Conservation (phyloP, 2,329 filamentous ascomycete genomes). For the Sarocladiaceae sp. region DNA sequence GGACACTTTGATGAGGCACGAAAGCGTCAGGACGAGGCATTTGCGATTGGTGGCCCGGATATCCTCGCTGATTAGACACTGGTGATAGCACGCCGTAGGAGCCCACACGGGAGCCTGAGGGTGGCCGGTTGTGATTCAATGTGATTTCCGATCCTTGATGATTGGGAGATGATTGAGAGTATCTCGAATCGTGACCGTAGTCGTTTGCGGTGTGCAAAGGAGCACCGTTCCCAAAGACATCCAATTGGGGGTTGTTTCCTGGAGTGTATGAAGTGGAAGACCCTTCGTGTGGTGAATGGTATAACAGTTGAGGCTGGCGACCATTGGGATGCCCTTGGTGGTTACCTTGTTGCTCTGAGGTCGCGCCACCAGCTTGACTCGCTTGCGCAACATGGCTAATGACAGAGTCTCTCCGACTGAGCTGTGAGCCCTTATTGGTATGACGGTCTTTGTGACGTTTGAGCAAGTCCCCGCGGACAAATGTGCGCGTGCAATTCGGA, state of each 20-base stretch:
- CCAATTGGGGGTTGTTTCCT: background rate
- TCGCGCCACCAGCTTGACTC: background rate
- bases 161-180: background rate
- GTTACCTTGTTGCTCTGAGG: background rate
- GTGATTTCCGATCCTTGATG: background rate
- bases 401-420: slow-evolving; percentile 63
- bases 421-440: slow-evolving; percentile 69
- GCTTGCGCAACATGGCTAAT: slow-evolving; percentile 23
- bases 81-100: slow-evolving; percentile 48
- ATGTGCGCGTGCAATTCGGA: slow-evolving; percentile 80
- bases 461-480: slow-evolving; percentile 89
- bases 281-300: slow-evolving; percentile 4
- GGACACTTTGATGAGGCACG: slow-evolving; percentile 54
- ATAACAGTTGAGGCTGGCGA: background rate
- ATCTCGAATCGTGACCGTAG: background rate
- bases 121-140: background rate
- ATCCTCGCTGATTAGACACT: slow-evolving; percentile 42
- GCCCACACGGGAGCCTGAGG: slow-evolving; percentile 20
- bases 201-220: background rate
- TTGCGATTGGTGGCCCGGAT: slow-evolving; percentile 34
- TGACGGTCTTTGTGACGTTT: slow-evolving; percentile 78
- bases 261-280: slow-evolving; percentile 3
- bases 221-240: background rate
- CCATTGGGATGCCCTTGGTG: background rate
- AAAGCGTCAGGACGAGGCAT: slow-evolving; percentile 28